phyloP scores from a whole-genome alignment of 2,329 filamentous ascomycete genomes.

The Cadophora gregata region DNA sequence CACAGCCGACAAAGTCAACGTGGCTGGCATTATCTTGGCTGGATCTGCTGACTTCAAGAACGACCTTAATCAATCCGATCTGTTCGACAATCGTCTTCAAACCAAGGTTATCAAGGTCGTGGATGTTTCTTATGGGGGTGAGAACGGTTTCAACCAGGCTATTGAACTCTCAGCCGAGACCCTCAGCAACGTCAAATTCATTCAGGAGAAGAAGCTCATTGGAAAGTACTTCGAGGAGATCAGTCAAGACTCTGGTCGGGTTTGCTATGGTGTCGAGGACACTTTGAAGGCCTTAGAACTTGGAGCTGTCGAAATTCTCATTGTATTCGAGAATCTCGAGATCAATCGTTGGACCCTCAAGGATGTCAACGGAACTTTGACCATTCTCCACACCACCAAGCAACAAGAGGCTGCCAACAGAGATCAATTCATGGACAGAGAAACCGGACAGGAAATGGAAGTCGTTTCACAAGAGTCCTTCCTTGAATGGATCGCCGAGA shows the following conservation, averaged over 20 bases:
- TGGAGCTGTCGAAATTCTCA: constrained; percentile 91
- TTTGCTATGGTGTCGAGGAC: constrained; percentile 98
- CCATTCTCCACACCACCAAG: constrained; percentile 88
- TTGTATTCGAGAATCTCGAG: constrained; percentile 97
- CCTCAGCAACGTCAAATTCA: constrained; percentile 98
- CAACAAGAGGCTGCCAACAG: constrained; percentile 76
- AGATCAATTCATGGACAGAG: constrained; percentile 90
- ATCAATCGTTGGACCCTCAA: constrained; percentile 92
- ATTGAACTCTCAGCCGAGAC: constrained; percentile 96
- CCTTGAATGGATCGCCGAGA: constrained; percentile 99
- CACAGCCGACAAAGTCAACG: constrained; percentile 97
- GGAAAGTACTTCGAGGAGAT: constrained; percentile 99
- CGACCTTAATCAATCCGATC: constrained; percentile 94
- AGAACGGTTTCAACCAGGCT: constrained; percentile 99
- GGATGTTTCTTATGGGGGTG: constrained; percentile 97
- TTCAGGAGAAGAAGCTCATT: constrained; percentile 99
- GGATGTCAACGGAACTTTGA: constrained; percentile 72
- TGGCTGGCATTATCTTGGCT: constrained; percentile 91
- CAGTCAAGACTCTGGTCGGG: constrained; percentile 93
- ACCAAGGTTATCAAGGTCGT: constrained; percentile 99
- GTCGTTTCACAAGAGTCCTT: constrained; percentile 85
- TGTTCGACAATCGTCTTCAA: constrained; percentile 92
- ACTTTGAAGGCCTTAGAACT: constrained; percentile 96
- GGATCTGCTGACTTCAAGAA: constrained; percentile 99
- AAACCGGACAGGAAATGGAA: constrained; percentile 97